Evolutionary conservation across 192 early-diverging fungal genomes (phyloP).

Genomic region (Coemansia sp.): DNA sequence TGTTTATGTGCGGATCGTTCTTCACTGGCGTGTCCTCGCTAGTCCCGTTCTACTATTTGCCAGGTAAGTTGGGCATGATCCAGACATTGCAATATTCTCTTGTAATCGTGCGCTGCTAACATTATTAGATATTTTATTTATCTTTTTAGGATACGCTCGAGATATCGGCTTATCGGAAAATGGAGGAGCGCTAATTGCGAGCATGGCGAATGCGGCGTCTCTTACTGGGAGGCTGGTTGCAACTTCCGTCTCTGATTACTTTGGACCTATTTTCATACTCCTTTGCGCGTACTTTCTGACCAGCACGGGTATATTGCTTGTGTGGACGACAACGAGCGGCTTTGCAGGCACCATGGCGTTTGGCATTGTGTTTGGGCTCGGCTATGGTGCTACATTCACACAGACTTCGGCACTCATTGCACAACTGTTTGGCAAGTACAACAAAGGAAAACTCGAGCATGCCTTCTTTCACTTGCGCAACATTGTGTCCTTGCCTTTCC

Average conservation of each 20-base stretch:
- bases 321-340: slow-evolving; percentile 43
- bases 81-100: neutral
- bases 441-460: neutral
- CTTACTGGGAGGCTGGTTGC: slow-evolving; percentile 34
- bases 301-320: slow-evolving; percentile 29
- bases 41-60: slow-evolving; percentile 53
- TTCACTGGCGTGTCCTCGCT: slow-evolving; percentile 49
- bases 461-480: no score
- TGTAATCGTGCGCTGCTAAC: neutral
- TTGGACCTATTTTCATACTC: slow-evolving; percentile 35
- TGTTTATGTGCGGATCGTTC: slow-evolving; percentile 33
- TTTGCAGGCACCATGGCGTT: slow-evolving; percentile 54
- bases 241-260: slow-evolving; percentile 32
- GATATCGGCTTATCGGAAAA: slow-evolving; percentile 39
- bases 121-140: neutral
- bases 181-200: slow-evolving; percentile 40
- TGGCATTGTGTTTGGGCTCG: slow-evolving; percentile 55
- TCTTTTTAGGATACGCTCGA: slow-evolving; percentile 28
- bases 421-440: slow-evolving; percentile 51
- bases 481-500: no score
- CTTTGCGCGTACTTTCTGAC: slow-evolving; percentile 36
- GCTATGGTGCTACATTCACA: slow-evolving; percentile 55
- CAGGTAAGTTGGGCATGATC: slow-evolving; percentile 29
- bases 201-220: slow-evolving; percentile 51
- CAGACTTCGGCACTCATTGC: slow-evolving; percentile 54